Conservation (phyloP, 257 asterid species). For the Lycium ferocissimum region DNA sequence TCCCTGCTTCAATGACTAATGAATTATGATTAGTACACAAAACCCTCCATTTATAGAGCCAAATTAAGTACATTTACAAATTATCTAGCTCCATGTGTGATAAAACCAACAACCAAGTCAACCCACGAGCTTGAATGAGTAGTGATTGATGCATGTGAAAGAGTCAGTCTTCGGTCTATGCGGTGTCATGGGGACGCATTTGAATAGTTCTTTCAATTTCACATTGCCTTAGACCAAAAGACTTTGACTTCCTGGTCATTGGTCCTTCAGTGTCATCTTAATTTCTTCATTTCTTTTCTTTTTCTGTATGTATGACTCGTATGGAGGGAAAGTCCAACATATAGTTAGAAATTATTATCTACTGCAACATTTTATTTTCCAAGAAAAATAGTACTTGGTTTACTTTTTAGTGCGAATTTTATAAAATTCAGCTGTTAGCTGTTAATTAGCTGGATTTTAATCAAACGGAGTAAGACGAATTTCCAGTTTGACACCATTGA, state of each 20-base stretch:
- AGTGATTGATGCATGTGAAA: not conserved
- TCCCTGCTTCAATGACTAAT: not conserved
- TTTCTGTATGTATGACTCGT: not conserved
- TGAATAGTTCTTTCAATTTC: not conserved
- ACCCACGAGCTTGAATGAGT: not conserved
- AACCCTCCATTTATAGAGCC: not conserved
- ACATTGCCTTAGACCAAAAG: not conserved
- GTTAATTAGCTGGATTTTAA: no score
- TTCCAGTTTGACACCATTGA: no score
- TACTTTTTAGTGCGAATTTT: not conserved
- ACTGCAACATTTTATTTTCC: not conserved
- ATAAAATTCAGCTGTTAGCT: not conserved
- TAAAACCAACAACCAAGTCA: constrained; percentile 13
- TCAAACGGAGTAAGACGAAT: no score
- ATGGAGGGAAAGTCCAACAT: not conserved
- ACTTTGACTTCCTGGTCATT: not conserved
- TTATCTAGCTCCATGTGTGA: not conserved
- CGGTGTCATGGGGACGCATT: not conserved
- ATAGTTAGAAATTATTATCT: not conserved
- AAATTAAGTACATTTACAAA: not conserved
- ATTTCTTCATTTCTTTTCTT: not conserved
- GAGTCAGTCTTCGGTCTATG: not conserved
- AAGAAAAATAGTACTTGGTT: not conserved
- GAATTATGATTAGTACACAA: constrained; percentile 1
- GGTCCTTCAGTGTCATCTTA: not conserved